phyloP scores from a whole-genome alignment of 2,329 filamentous ascomycete genomes.

The Fusarium marasasianum region DNA sequence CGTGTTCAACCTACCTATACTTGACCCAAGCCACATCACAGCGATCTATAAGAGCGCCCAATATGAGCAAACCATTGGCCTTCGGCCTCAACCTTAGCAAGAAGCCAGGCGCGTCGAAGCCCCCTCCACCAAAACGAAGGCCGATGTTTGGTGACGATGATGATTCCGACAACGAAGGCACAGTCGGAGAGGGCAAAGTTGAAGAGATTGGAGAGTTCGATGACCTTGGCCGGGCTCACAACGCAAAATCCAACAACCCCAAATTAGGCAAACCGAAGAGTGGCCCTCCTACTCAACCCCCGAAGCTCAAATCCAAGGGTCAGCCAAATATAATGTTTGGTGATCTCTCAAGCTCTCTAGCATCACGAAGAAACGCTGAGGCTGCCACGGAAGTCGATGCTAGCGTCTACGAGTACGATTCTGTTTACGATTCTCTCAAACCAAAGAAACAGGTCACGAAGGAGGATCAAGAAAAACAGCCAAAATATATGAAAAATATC shows the following conservation, averaged over 20 bases:
- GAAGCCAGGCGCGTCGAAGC: slow-evolving; percentile 62
- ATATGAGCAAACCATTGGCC: slow-evolving; percentile 61
- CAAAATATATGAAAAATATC: slow-evolving; percentile 82
- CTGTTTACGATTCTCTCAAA: slow-evolving; percentile 81
- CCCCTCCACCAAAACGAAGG: slow-evolving; percentile 60
- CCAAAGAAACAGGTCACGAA: slow-evolving; percentile 68
- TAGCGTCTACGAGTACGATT: slow-evolving; percentile 86
- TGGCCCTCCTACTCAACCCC: slow-evolving; percentile 49
- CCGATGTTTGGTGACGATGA: slow-evolving; percentile 66
- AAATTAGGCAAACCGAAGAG: slow-evolving; percentile 50
- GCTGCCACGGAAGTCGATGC: slow-evolving; percentile 74
- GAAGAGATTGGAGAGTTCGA: slow-evolving; percentile 73
- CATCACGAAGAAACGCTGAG: slow-evolving; percentile 70
- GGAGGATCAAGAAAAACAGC: slow-evolving; percentile 66
- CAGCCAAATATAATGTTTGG: slow-evolving; percentile 60
- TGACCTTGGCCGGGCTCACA: slow-evolving; percentile 50
- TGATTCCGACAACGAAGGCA: slow-evolving; percentile 63
- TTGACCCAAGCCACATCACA: background rate
- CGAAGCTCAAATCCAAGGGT: slow-evolving; percentile 57
- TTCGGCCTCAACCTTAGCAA: slow-evolving; percentile 70
- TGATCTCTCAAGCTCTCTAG: slow-evolving; percentile 72
- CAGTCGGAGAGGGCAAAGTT: slow-evolving; percentile 50
- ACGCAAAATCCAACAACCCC: slow-evolving; percentile 34
- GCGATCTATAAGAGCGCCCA: background rate
- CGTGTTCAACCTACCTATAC: background rate